Base-by-base conservation (phyloP, 106 monocot genomes). In the Allium fistulosum region DNA sequence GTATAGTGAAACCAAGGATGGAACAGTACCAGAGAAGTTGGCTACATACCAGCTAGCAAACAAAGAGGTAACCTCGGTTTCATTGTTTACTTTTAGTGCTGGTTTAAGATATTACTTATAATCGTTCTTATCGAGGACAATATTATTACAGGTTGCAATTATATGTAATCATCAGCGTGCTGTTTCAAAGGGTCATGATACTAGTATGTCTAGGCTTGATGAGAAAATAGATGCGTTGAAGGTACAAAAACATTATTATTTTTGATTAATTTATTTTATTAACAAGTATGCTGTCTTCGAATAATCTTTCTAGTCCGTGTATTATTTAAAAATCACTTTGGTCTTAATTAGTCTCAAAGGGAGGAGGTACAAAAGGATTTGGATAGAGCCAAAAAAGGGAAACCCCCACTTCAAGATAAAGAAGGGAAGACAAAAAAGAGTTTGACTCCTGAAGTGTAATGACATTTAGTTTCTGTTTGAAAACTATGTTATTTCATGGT, bases 81-180 rank as follows among this genome's bases (percentile, higher is more conserved):
- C 45, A 9, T 57, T 50, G 7, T 71, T 8, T 12, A 17, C 62
- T 49, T 49, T 74, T 61, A 75, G 79, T 76, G 74, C 61, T 58
- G 27, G 46, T 49, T 70, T 26, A 45, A 63, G 48, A 73, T 55
- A 17, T 22, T 17, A 22, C 51, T 12, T 48, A 65, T 45, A 17
- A 65, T 69, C 13, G 46, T 73, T 5, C 69, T 11, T 73, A 17
- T 3, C 57, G 45, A 45, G 18, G 58, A 66, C 27, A 11, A 67
- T 9, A 51, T 10, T 14, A 51, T 66, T 52, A 65, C 63, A 91
- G 95, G 95, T 91, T 62, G 95, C 95, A 27, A 91, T 91, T 37
- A 91, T 95, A 59, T 95, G 95, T 66, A 95, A 95, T 72, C 95
- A 95, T 81, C 95, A 91, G 71, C 75, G 95, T 11, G 83, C 71